These are phyloP conservation scores for Kluyveromyces dobzhanskii DNA, from an alignment of 805 yeast species.

Conservation along the genomic window DNA sequence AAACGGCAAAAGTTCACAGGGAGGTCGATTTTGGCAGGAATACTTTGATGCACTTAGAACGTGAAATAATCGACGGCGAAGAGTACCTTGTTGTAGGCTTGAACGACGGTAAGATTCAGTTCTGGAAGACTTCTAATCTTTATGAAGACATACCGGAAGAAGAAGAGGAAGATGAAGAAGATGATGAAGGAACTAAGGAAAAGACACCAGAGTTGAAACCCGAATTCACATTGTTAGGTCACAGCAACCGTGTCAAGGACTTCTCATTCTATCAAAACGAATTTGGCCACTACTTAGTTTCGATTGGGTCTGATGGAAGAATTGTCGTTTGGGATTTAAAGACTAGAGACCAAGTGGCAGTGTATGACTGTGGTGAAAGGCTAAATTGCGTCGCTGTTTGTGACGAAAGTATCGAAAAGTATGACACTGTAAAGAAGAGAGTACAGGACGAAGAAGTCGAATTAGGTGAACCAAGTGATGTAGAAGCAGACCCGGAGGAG, in stretches of 20 bases:
- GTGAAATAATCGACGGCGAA: slow-evolving; percentile 35
- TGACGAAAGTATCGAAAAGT: slow-evolving; percentile 70
- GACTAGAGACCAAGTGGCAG: slow-evolving; percentile 72
- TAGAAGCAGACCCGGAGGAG: slow-evolving; percentile 68
- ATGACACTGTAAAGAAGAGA: slow-evolving; percentile 58
- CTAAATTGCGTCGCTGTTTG: slow-evolving; percentile 76
- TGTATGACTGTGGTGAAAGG: slow-evolving; percentile 84
- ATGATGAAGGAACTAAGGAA: slow-evolving; percentile 18
- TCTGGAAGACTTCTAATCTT: slow-evolving; percentile 38
- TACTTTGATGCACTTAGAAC: slow-evolving; percentile 62
- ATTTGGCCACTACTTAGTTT: slow-evolving; percentile 44
- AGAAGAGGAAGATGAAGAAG: slow-evolving; percentile 24
- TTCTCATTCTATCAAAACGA: slow-evolving; percentile 46
- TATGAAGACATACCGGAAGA: slow-evolving; percentile 13
- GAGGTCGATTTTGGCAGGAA: slow-evolving; percentile 41
- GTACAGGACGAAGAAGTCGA: slow-evolving; percentile 40
- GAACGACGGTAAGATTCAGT: slow-evolving; percentile 60
- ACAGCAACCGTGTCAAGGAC: slow-evolving; percentile 78
- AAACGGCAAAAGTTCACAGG: slow-evolving; percentile 48
- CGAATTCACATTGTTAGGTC: slow-evolving; percentile 62
- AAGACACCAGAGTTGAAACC: slow-evolving; percentile 33
- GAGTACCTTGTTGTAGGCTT: slow-evolving; percentile 62
- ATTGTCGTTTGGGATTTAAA: slow-evolving; percentile 83
- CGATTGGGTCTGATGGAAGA: slow-evolving; percentile 89
- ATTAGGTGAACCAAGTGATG: slow-evolving; percentile 59